Evolutionary conservation across 1,284 basidiomycete species (phyloP), one percentile per base, ranked within the genome.

Genomic region (Mycena sp.): DNA sequence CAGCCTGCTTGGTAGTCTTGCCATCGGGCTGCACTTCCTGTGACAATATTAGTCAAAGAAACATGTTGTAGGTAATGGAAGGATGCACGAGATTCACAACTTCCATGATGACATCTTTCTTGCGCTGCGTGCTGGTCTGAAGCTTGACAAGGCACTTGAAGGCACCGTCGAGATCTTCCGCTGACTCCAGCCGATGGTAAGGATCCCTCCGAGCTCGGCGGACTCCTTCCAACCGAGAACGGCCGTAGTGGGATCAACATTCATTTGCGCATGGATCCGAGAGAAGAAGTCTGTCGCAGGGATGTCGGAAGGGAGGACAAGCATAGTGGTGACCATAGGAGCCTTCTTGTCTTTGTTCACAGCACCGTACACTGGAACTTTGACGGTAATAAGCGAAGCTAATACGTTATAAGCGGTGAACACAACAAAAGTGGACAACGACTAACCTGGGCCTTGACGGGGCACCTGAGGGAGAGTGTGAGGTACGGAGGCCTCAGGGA

Each of bases 21-120:
- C 50, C 50, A n/a, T 52, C 50, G n/a, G 37, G 26, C 50, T 41
- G 50, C 10, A 52, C 50, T 21, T 52, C 50, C 50, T 52, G 38
- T 35, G 32, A 35, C 32, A 14, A 35, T 35, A 35, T 52, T 29
- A 52, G 38, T 21, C 32, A n/a, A 26, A 41, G 25, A 38, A 30
- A 35, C 32, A 35, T 35, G 32, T 35, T n/a, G 38, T 41, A 41
- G 38, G n/a, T 41, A 2, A 6, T 26, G 10, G 50, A 26, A 23
- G 16, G 50, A 52, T 37, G 35, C 38, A 52, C 50, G 14, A 52
- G 25, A 17, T 52, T 41, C 11, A 51, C 49, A 23, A 37, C 16
- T 23, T 51, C 49, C 49, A 51, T 38, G 7, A 38, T 38, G 21
- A 51, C 35, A 11, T 19, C 25, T n/a, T 26, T 16, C 23, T 51